A percentile compares a stretch with the other conserved stretches of the same genome.
phyloP scores from a whole-genome alignment of 1,284 basidiomycete genomes.

The Sanguinoderma infundibulare region DNA sequence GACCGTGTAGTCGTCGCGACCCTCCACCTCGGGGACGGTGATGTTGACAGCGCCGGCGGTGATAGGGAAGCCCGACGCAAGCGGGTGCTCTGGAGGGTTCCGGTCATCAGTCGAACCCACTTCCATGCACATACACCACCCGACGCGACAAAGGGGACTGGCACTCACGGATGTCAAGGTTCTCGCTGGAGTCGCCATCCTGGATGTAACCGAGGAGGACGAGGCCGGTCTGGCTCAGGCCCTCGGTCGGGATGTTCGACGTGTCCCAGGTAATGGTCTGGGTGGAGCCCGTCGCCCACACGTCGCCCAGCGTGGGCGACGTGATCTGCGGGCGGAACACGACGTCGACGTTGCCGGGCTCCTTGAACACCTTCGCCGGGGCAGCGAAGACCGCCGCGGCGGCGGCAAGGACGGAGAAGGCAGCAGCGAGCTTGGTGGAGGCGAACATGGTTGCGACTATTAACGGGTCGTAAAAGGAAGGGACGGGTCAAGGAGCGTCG shows the following conservation, averaged over 20 bases:
- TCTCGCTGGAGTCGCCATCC: conserved; percentile 36
- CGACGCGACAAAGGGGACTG: not conserved
- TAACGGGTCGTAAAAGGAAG: conserved; percentile 10
- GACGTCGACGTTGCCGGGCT: conserved; percentile 36
- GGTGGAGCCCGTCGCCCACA: conserved; percentile 43
- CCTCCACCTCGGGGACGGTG: conserved; percentile 38
- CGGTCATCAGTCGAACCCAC: not conserved
- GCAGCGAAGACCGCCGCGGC: conserved; percentile 32
- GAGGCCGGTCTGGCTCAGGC: conserved; percentile 33
- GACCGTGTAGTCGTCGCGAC: conserved; percentile 40
- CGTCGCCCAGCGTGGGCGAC: conserved; percentile 28
- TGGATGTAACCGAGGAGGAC: conserved; percentile 43
- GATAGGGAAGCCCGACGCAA: conserved; percentile 41
- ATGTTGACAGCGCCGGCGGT: conserved; percentile 36
- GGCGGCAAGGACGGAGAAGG: conserved; percentile 30
- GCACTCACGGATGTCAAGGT: conserved; percentile 46
- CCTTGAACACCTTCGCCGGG: conserved; percentile 24
- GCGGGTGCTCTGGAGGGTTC: conserved; percentile 38
- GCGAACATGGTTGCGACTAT: conserved; percentile 23
- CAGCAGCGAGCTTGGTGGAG: conserved; percentile 27
- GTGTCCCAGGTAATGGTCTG: conserved; percentile 50
- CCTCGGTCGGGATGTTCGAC: conserved; percentile 36
- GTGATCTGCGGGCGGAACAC: conserved; percentile 54
- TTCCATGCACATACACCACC: too few species aligned
- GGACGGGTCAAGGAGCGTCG: conserved; percentile 10